These are phyloP conservation scores for Amanita pseudoporphyria DNA, from an alignment of 768 basidiomycete species.

Conservation along the genomic window DNA sequence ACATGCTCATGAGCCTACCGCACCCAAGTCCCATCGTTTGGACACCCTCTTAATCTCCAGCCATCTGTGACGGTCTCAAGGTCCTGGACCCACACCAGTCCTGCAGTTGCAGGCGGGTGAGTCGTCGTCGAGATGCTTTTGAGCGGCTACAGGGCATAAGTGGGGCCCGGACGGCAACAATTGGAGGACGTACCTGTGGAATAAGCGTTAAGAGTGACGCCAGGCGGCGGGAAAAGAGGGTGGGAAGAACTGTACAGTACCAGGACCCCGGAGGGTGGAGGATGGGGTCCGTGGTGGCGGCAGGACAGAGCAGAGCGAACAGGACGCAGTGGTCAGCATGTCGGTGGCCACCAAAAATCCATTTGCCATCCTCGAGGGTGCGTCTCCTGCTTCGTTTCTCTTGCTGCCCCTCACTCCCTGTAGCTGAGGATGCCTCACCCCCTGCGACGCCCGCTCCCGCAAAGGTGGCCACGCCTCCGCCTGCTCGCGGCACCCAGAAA, in stretches of 20 bases:
- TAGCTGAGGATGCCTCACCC: slow-evolving; percentile 37
- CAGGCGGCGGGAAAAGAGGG: neutral
- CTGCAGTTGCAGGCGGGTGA: slow-evolving; percentile 46
- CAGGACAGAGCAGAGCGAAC: slow-evolving; percentile 18
- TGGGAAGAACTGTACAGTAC: slow-evolving; percentile 38
- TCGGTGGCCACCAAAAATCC: slow-evolving; percentile 88
- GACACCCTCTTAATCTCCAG: slow-evolving; percentile 50
- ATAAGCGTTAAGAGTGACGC: slow-evolving; percentile 38
- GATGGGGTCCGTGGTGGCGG: slow-evolving; percentile 3
- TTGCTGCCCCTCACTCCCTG: slow-evolving; percentile 11
- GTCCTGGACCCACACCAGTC: slow-evolving; percentile 77
- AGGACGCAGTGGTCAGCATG: slow-evolving; percentile 63
- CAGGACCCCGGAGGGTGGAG: slow-evolving; percentile 31
- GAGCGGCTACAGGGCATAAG: slow-evolving; percentile 36
- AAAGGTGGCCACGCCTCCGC: slow-evolving; percentile 22
- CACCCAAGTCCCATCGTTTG: slow-evolving; percentile 83
- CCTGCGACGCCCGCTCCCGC: slow-evolving; percentile 25
- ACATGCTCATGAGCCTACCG: slow-evolving; percentile 38
- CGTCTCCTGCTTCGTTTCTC: slow-evolving; percentile 16
- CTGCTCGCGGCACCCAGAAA: slow-evolving; percentile 36
- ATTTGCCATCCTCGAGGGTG: slow-evolving; percentile 77
- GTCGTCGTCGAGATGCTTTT: slow-evolving; percentile 91
- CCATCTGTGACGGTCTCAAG: slow-evolving; percentile 76
- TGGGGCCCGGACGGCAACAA: neutral
- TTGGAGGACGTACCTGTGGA: slow-evolving; percentile 43